Evolutionary conservation across 768 basidiomycete species (phyloP).

Genomic region (Tulasnella sp.): DNA sequence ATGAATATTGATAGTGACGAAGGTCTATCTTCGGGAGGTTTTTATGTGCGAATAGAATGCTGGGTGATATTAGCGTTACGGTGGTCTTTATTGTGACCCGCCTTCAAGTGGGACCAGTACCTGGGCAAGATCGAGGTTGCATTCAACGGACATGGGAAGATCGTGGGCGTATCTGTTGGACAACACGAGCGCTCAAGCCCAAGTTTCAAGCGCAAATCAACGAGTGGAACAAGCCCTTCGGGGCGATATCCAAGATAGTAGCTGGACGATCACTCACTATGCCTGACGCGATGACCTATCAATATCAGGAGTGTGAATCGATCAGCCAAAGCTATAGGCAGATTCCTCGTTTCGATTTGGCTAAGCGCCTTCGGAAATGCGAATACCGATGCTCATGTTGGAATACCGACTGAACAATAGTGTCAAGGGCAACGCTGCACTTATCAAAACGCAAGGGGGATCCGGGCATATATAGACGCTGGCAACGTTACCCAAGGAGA

Average conservation of each 20-base stretch:
- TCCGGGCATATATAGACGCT: conserved; percentile 33
- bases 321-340: background rate
- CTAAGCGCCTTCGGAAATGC: conserved; percentile 30
- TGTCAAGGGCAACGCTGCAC: conserved; percentile 27
- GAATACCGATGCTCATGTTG: conserved; percentile 35
- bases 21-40: conserved; percentile 20
- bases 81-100: conserved; percentile 38
- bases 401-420: conserved; percentile 28
- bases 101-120: conserved; percentile 39
- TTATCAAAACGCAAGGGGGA: conserved; percentile 38
- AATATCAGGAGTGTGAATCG: conserved; percentile 31
- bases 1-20: conserved; percentile 38
- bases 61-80: background rate
- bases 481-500: conserved; percentile 32
- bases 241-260: conserved; percentile 28
- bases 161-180: conserved; percentile 34
- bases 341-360: background rate
- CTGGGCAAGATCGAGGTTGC: conserved; percentile 37
- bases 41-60: background rate
- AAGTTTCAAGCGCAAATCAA: conserved; percentile 32
- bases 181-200: conserved; percentile 29
- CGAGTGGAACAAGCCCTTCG: conserved; percentile 35
- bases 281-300: conserved; percentile 35
- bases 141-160: conserved; percentile 31
- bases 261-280: conserved; percentile 30